Evolutionary conservation across 768 basidiomycete genomes (phyloP).

Genomic region (Kwoniella sp.): DNA sequence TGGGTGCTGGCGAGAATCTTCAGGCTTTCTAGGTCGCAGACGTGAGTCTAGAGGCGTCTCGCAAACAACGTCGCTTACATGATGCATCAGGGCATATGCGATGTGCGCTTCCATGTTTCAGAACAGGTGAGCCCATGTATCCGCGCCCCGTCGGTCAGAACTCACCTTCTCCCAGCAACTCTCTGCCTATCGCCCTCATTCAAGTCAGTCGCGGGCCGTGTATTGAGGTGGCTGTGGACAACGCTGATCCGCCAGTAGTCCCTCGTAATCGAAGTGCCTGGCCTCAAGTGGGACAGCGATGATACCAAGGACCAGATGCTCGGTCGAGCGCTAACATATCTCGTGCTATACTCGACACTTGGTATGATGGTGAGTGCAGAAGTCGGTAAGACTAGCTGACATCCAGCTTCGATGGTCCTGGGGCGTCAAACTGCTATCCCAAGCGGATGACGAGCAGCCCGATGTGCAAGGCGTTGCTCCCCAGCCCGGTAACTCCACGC

Average conservation of each 20-base stretch:
- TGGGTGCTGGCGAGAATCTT: conserved; percentile 62
- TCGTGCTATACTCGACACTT: conserved; percentile 82
- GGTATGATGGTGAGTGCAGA: conserved; percentile 77
- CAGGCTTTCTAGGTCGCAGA: conserved; percentile 69
- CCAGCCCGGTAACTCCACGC: neutral
- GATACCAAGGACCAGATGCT: conserved; percentile 86
- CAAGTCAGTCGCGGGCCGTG: conserved; percentile 38
- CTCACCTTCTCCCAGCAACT: conserved; percentile 65
- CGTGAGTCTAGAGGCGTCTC: conserved; percentile 53
- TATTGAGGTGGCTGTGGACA: too few relatives aligned
- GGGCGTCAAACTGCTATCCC: conserved; percentile 75
- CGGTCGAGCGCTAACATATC: conserved; percentile 58
- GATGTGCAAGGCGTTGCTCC: conserved; percentile 13
- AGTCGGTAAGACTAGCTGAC: neutral
- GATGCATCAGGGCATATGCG: conserved; percentile 44
- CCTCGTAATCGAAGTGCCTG: conserved; percentile 74
- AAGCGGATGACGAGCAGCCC: conserved; percentile 59
- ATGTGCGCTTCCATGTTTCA: conserved; percentile 50
- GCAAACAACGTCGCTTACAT: neutral
- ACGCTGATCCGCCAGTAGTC: conserved; percentile 55
- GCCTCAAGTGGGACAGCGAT: conserved; percentile 71
- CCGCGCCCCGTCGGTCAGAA: neutral
- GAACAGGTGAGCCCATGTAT: conserved; percentile 37
- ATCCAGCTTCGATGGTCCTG: conserved; percentile 83
- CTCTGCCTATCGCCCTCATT: conserved; percentile 88